Conservation (phyloP, 352 stramenopile genomes). For the Phytophthora cryptogea region DNA sequence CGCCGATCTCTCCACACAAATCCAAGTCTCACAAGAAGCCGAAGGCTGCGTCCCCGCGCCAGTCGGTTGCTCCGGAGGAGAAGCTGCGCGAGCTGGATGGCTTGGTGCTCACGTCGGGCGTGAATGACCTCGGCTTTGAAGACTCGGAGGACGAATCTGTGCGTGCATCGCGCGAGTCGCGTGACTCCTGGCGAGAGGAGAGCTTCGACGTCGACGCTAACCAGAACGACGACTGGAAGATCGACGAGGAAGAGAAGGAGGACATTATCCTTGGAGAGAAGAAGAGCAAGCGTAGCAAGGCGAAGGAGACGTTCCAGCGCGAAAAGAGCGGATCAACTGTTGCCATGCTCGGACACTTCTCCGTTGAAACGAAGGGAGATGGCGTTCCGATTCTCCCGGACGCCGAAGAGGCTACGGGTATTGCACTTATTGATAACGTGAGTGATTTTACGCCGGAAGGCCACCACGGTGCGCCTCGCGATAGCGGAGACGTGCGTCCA, state of each 20-base stretch:
- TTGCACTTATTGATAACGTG: conserved; percentile 64
- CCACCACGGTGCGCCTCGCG: conserved; percentile 31
- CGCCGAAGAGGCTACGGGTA: conserved; percentile 49
- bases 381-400: conserved; percentile 65
- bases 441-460: conserved; percentile 41
- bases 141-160: conserved; percentile 40
- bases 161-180: conserved; percentile 33
- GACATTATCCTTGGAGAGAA: conserved; percentile 8
- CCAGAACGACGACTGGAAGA: conserved; percentile 23
- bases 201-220: conserved; percentile 42
- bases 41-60: conserved; percentile 17
- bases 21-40: conserved; percentile 28
- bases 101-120: conserved; percentile 41
- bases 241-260: conserved; percentile 38
- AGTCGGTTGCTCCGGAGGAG: conserved; percentile 37
- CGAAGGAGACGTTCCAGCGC: conserved; percentile 36
- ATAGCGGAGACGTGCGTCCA: conserved; percentile 39
- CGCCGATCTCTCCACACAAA: conserved; percentile 14
- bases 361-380: conserved; percentile 53
- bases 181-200: conserved; percentile 40
- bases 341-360: conserved; percentile 77
- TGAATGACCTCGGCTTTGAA: conserved; percentile 62
- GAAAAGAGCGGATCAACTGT: conserved; percentile 67
- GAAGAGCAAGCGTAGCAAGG: conserved; percentile 23
- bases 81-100: conserved; percentile 40